Conservation (phyloP, 352 stramenopile genomes). For the Pythium grandisporangium region DNA sequence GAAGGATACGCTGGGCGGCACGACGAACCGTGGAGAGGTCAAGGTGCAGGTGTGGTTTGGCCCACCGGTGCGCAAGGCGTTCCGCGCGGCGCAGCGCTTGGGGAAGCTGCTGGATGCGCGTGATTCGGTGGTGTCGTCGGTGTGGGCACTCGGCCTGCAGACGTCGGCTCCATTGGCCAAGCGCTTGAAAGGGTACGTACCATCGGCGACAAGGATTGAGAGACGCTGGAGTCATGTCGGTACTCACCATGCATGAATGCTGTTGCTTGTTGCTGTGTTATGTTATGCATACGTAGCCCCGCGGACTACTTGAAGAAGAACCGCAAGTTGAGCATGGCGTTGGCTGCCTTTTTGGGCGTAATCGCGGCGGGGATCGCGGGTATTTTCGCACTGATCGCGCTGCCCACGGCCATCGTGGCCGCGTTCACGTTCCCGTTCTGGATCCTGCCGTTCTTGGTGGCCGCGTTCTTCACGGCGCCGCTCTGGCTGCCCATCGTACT, state of each 20-base stretch:
- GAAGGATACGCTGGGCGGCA: slow-evolving; percentile 27
- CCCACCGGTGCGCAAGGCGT: slow-evolving; percentile 66
- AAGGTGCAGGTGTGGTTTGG: slow-evolving; percentile 65
- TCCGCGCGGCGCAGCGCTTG: slow-evolving; percentile 58
- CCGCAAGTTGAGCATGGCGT: slow-evolving; percentile 52
- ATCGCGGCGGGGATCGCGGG: slow-evolving; percentile 31
- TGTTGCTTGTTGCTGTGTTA: slow-evolving; percentile 1
- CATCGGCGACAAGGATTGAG: no score
- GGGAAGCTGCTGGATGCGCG: slow-evolving; percentile 67
- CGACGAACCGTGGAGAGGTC: slow-evolving; percentile 45
- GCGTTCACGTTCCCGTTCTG: slow-evolving; percentile 79
- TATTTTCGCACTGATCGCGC: slow-evolving; percentile 57
- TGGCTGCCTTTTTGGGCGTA: slow-evolving; percentile 49
- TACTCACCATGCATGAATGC: no score
- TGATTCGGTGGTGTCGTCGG: slow-evolving; percentile 44
- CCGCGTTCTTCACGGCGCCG: slow-evolving; percentile 71
- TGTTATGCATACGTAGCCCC: no score
- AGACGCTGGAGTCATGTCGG: no score
- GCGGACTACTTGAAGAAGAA: slow-evolving; percentile 67
- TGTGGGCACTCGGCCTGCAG: slow-evolving; percentile 31
- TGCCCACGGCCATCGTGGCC: slow-evolving; percentile 56
- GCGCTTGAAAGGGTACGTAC: slow-evolving; percentile 33
- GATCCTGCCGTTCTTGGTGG: slow-evolving; percentile 72
- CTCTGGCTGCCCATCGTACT: slow-evolving; percentile 68
- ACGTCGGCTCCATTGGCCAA: slow-evolving; percentile 17